These are phyloP conservation scores for Syzygium aromaticum DNA, from an alignment of 345 rosid genomes.

Conservation along the genomic window DNA sequence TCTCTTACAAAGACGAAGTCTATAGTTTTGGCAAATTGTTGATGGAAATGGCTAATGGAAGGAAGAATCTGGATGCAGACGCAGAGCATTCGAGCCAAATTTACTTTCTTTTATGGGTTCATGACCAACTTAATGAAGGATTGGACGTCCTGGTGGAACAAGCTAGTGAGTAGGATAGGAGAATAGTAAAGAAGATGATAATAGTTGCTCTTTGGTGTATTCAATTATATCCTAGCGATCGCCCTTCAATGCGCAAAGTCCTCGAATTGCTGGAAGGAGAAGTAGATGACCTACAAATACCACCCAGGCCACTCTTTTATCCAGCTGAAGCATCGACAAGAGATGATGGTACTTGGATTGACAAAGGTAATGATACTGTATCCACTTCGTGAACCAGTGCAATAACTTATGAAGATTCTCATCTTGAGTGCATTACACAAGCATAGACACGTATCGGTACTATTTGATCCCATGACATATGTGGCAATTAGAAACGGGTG, in stretches of 20 bases:
- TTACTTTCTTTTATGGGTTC: neutral
- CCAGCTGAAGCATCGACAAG: no score
- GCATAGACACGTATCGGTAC: neutral
- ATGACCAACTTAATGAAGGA: neutral
- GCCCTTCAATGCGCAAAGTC: neutral
- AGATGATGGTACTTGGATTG: no score
- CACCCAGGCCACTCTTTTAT: no score
- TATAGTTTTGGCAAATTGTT: neutral
- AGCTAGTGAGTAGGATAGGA: neutral
- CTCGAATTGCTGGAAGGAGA: no score
- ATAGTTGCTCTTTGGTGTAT: neutral
- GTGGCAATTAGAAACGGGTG: fast-evolving
- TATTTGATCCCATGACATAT: fast-evolving
- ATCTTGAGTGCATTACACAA: neutral
- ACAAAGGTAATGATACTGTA: no score
- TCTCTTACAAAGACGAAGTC: neutral
- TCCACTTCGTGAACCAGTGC: neutral
- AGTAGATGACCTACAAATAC: no score
- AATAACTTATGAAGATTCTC: neutral
- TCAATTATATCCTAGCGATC: neutral
- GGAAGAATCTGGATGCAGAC: neutral
- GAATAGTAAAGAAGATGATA: neutral
- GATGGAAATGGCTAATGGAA: neutral
- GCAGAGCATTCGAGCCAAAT: neutral
- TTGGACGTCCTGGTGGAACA: fast-evolving